Conservation (phyloP, 2,329 filamentous ascomycete species). For the Colletotrichum echinochloae region DNA sequence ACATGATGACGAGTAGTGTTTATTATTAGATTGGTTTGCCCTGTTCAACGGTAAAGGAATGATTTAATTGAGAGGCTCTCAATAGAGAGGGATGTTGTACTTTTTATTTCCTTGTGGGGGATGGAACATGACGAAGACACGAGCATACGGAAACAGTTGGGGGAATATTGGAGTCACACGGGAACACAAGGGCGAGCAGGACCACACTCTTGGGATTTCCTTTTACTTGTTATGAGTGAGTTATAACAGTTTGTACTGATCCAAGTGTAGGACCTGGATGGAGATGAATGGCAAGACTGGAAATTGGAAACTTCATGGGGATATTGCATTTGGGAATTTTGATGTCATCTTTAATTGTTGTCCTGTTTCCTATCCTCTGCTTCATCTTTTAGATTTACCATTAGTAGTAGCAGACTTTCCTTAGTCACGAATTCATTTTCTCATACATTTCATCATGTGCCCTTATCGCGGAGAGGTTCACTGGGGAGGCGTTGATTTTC, state of each 20-base stretch:
- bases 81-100: background rate
- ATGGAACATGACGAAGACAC: background rate
- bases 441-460: background rate
- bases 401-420: conserved; percentile 25
- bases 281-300: background rate
- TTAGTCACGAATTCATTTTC: background rate
- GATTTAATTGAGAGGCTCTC: conserved; percentile 3
- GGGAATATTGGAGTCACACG: conserved; percentile 13
- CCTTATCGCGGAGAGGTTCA: background rate
- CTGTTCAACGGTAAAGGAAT: background rate
- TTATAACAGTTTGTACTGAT: conserved; percentile 1
- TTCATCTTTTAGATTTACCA: background rate
- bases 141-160: background rate
- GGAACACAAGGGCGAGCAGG: conserved; percentile 39
- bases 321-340: conserved; percentile 34
- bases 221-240: conserved; percentile 25
- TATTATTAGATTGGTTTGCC: conserved; percentile 17
- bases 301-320: conserved; percentile 19
- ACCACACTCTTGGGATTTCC: conserved; percentile 36
- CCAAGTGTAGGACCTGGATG: background rate
- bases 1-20: conserved; percentile 13
- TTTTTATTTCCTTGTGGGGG: background rate
- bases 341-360: conserved; percentile 19
- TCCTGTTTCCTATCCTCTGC: background rate
- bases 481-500: background rate